Base-by-base conservation (phyloP, 1,139 yeast species). In the Pichia sp. region DNA sequence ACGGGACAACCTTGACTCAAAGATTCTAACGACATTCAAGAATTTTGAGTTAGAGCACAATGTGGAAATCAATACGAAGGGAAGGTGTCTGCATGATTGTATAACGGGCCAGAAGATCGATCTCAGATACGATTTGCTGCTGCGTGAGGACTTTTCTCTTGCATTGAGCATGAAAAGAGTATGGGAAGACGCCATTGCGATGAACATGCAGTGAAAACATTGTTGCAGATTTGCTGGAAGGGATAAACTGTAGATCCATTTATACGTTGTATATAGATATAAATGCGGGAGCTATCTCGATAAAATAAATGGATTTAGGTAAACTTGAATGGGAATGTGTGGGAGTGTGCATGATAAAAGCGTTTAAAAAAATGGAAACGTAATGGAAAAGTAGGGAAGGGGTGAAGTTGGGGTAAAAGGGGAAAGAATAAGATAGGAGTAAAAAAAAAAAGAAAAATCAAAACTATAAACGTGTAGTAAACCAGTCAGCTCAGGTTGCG, bases 91-190 rank as follows among this genome's bases (percentile, higher is more conserved):
- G 6, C 27, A 31, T 17, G 31, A 40, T 27, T n/a, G 24, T 14
- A 41, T 20, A 10, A 36, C 40, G 6, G 34, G 20, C 4, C 16
- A n/a, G 2, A 29, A 5, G 6, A 29, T 48, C 12, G 29, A 48
- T 17, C 31, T 52, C 6, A 31, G 30, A 17, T 29, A 42, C 17
- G 41, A 48, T 42, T 36, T 45, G n/a, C 6, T 51, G n/a, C 17
- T 44, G 36, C 48, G 36, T 27, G 51, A 46, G 12, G 30, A 54
- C 12, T 55, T 55, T 16, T 53, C 54, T 16, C 38, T 45, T 10
- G 33, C 17, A 2, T 31, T 24, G 27, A 53, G 59, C n/a, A 55
- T 55, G 14, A 59, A 54, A 29, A 20, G 9, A 6, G 53, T 67
- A 2, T 54, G 63, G 16, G 40, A 45, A 44, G 4, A n/a, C 3